Percentiles rank a stretch among this genome's conserved stretches.
These are phyloP conservation scores for Lepidium aucheri DNA, from an alignment of 345 rosid genomes.

Conservation along the genomic window DNA sequence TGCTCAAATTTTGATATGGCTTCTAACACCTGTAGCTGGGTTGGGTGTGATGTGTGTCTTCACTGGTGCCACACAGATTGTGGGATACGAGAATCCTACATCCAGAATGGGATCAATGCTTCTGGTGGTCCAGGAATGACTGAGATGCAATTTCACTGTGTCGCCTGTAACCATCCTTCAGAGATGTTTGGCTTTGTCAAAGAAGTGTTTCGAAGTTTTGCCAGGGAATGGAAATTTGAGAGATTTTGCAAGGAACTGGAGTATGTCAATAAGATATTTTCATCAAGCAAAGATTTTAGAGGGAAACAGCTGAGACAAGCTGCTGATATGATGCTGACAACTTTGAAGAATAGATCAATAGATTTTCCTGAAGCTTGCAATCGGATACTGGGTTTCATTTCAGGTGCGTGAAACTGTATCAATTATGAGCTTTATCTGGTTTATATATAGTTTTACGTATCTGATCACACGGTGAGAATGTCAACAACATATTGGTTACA, in stretches of 20 bases:
- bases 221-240: conserved; percentile 68
- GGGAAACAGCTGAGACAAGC: conserved; percentile 73
- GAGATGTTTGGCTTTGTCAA: conserved; percentile 99
- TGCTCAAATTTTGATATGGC: conserved; percentile 95
- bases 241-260: conserved; percentile 69
- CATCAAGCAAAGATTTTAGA: conserved; percentile 72
- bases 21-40: conserved; percentile 93
- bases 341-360: conserved; percentile 49
- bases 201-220: conserved; percentile 82
- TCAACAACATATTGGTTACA: conserved; percentile 2
- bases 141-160: conserved; percentile 91
- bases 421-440: background rate
- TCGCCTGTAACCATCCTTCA: conserved; percentile 93
- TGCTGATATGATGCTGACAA: conserved; percentile 54
- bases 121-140: conserved; percentile 46
- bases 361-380: conserved; percentile 56
- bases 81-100: conserved; percentile 64
- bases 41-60: conserved; percentile 95
- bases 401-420: conserved; percentile 39
- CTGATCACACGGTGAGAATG: background rate
- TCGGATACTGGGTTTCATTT: conserved; percentile 48
- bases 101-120: conserved; percentile 66
- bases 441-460: background rate
- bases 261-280: conserved; percentile 78
- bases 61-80: conserved; percentile 99